Base-by-base conservation (phyloP, 352 stramenopile species). In the Globisporangium irregulare region DNA sequence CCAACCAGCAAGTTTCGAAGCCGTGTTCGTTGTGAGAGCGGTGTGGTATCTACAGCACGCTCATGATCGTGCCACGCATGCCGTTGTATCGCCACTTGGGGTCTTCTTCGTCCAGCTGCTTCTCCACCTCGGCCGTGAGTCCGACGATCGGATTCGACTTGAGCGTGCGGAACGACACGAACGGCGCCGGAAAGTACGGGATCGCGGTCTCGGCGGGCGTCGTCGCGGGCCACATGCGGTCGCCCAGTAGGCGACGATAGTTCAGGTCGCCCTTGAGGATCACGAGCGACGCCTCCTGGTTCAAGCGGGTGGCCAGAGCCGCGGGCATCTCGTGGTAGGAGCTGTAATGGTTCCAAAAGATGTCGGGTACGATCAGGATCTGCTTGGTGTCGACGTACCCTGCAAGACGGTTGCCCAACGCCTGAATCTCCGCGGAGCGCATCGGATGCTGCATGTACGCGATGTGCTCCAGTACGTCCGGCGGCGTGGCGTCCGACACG, bases 191-290 rank as follows among this genome's bases (percentile, higher is more conserved):
- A 43, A 92, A 94, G 69, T 90, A 97, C 25, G 85, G 74, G 22
- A 93, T 74, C 4, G 98, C 91, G 43, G 97, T 76, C 20, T 87
- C 67, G 57, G 98, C 91, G 1, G 86, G 84, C 6, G 82, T 94
- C 18, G 86, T 83, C 24, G 90, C 80, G 2, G 82, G 80, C 95
- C 95, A 99, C 66, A 92, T 72, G 32, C 94, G 84, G 73, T 99
- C 97, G 5, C 95, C 95, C 1, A 99, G 74, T 15, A 99, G 69
- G 7, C 96, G 89, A n/a, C 97, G 86, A 77, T 99, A 99, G 73
- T 99, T 99, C 46, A 98, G 92, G 73, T 99, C 97, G 27, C 97
- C 97, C 77, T 99, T 99, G 18, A 98, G 80, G 77, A 99, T 98
- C 56, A 97, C 91, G 27, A 99, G 80, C 56, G 92, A 77, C 24